These are phyloP conservation scores for Leccinum fallax DNA, from an alignment of 1,284 basidiomycete genomes.

Conservation along the genomic window DNA sequence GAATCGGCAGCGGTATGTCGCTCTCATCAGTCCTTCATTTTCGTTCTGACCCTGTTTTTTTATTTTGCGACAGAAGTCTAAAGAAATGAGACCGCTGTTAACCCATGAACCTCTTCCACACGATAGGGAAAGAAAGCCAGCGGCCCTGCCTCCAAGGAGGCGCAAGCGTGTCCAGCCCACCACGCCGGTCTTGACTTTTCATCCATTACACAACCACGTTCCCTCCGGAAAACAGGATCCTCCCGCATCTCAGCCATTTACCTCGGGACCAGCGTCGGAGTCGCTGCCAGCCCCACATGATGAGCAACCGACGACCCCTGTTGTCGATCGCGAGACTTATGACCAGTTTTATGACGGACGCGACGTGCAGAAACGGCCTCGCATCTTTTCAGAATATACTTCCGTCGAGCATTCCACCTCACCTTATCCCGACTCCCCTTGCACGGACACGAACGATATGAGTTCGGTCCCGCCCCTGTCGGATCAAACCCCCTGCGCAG, in stretches of 20 bases:
- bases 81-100: conserved; percentile 23
- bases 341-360: conserved; percentile 9
- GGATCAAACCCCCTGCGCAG: conserved; percentile 25
- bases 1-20: conserved; percentile 26
- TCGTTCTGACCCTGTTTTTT: conserved; percentile 14
- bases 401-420: conserved; percentile 7
- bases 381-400: conserved; percentile 12
- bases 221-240: conserved; percentile 29
- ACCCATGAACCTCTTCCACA: conserved; percentile 27
- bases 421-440: conserved; percentile 14
- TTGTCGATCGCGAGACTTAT: conserved; percentile 10
- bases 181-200: conserved; percentile 22
- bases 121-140: conserved; percentile 27
- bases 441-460: conserved; percentile 20
- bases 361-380: conserved; percentile 21
- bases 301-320: conserved; percentile 10
- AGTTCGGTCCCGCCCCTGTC: conserved; percentile 16
- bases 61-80: conserved; percentile 25
- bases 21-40: conserved; percentile 15
- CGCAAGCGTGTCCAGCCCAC: conserved; percentile 28
- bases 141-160: conserved; percentile 19
- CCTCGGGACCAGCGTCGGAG: conserved; percentile 11
- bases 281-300: conserved; percentile 13
- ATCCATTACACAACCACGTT: conserved; percentile 19
- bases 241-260: conserved; percentile 7